These are phyloP conservation scores for Sporothrix euskadiensis DNA, from an alignment of 2,329 filamentous ascomycete genomes.

Conservation along the genomic window DNA sequence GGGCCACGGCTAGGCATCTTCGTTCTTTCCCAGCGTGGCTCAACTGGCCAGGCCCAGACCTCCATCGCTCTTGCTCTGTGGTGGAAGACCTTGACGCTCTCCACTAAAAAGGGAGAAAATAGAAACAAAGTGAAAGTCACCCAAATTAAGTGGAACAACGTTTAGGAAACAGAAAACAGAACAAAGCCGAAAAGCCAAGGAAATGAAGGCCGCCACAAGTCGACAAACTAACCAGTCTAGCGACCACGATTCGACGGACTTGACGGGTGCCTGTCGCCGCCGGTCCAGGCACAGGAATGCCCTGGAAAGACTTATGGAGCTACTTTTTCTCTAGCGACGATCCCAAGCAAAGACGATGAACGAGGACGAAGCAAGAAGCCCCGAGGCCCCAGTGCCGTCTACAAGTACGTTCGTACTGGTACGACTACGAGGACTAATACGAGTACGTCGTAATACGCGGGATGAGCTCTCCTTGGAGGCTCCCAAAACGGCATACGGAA, in stretches of 20 bases:
- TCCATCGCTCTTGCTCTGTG: not conserved
- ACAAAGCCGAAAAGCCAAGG: not conserved
- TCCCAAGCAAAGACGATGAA: not conserved
- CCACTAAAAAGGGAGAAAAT: conserved; percentile 6
- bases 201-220: not conserved
- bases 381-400: no score
- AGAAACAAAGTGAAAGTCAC: not conserved
- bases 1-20: not conserved
- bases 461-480: not conserved
- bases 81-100: not conserved
- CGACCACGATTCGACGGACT: not conserved
- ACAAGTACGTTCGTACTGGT: not conserved
- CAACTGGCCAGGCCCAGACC: not conserved
- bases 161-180: not conserved
- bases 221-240: not conserved
- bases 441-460: not conserved
- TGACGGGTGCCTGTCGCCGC: conserved; percentile 15
- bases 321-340: not conserved
- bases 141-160: not conserved
- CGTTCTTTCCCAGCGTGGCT: not conserved
- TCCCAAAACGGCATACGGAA: not conserved
- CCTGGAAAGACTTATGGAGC: not conserved
- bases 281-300: conserved; percentile 11
- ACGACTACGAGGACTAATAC: no score
- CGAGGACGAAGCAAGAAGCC: not conserved